Evolutionary conservation across 2,329 filamentous ascomycete genomes (phyloP).

Genomic region (Furcasterigmium furcatum): DNA sequence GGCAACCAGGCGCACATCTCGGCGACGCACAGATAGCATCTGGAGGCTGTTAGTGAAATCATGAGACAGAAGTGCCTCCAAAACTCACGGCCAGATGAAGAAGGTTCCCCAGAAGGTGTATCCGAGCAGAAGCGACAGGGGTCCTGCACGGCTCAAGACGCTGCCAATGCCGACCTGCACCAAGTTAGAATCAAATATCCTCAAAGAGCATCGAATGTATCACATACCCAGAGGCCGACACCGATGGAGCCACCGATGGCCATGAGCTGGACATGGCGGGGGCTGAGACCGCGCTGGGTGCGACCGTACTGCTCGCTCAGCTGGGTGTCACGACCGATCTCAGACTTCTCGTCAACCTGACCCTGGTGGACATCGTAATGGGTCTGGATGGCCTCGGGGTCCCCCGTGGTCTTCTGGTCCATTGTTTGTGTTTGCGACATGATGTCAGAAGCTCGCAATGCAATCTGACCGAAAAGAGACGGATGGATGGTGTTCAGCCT

Average conservation of each 20-base stretch:
- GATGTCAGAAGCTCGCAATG: no score
- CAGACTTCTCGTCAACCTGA: neutral
- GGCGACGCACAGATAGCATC: slow-evolving; percentile 41
- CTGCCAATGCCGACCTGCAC: slow-evolving; percentile 36
- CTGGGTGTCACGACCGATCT: neutral
- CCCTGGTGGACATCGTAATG: neutral
- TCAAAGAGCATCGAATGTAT: no score
- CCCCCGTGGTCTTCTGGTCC: neutral
- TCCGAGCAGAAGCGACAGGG: slow-evolving; percentile 39
- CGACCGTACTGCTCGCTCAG: slow-evolving; percentile 20
- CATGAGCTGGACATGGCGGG: slow-evolving; percentile 46
- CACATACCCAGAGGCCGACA: slow-evolving; percentile 34
- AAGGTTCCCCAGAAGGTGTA: slow-evolving; percentile 40
- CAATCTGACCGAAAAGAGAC: no score
- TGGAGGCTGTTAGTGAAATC: neutral
- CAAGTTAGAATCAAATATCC: neutral
- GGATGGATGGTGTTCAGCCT: no score
- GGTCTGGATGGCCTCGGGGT: neutral
- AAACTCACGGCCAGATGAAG: slow-evolving; percentile 34
- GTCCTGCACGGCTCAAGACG: slow-evolving; percentile 36
- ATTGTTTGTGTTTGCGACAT: neutral
- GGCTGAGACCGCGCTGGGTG: slow-evolving; percentile 27
- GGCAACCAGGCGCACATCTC: slow-evolving; percentile 58
- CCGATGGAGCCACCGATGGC: slow-evolving; percentile 45
- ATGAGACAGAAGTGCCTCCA: no score